Evolutionary conservation across 768 basidiomycete genomes (phyloP), one percentile per base, ranked within the genome.

Genomic region (Trametes gibbosa): DNA sequence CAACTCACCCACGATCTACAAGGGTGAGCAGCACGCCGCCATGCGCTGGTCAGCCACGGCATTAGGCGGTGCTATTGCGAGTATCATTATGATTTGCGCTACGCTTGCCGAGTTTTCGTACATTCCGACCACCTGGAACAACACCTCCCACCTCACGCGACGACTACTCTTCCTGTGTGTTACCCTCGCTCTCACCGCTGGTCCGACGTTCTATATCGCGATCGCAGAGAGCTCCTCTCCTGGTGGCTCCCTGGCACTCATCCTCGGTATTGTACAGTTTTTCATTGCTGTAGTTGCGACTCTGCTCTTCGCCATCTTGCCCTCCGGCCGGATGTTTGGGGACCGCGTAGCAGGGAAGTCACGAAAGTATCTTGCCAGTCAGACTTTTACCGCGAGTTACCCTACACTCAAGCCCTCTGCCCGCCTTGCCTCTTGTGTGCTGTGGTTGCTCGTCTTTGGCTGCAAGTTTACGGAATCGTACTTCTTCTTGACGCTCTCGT

Each of bases 121-220:
- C 76, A 96, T 99, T 74, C 97, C 97, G 1, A 91, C 93, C 1
- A 98, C 94, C 19, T 98, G 96, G 97, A 96, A 95, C 73, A 98
- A 98, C 75, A 92, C 95, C 27, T 95, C 94, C 5, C 96, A 98
- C 70, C 86, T 98, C 53, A 89, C 93, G 8, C 91, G 95, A 51
- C 89, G 96, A 10, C 78, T 98, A 13, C 68, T 96, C 57, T 97
- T 98, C 79, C 81, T 99, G 47, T 71, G 92, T 53, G 82, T 98
- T 73, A 94, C 94, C 19, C 87, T 99, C 53, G 96, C 79, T 35
- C 80, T 97, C 50, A 98, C 96, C 10, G 86, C 85, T 60, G 97
- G 90, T 27, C 97, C 97, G 16, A 96, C 95, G 1, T 82, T 99
- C 71, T 99, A 98, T 75, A 85, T 99, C 68, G 92, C 90, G 46